Percentiles rank a stretch among this genome's conserved stretches.
Evolutionary conservation across 2,329 filamentous ascomycete genomes (phyloP).

Genomic region (Calcarisporium arbuscula): DNA sequence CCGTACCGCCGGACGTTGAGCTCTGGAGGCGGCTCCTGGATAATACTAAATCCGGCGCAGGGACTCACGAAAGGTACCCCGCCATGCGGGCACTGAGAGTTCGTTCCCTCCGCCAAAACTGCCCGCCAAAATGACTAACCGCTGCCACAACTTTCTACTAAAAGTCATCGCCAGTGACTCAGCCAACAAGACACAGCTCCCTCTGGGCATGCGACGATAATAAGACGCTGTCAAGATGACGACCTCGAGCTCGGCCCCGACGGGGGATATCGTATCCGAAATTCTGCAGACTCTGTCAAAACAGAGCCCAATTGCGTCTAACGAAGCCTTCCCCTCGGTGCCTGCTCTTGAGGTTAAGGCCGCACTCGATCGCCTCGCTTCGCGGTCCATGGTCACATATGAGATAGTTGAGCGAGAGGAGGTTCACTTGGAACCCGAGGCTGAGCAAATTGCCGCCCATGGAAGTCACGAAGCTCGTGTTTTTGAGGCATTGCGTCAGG

Average conservation of each 20-base stretch:
- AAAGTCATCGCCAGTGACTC: conserved; percentile 6
- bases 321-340: conserved; percentile 60
- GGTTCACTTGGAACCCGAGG: conserved; percentile 68
- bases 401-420: conserved; percentile 77
- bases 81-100: too few relatives aligned
- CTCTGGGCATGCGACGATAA: too few relatives aligned
- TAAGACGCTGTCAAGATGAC: conserved; percentile 38
- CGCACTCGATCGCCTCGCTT: conserved; percentile 77
- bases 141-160: conserved; percentile 1
- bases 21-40: too few relatives aligned
- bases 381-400: conserved; percentile 81
- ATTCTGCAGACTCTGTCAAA: conserved; percentile 61
- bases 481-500: conserved; percentile 65
- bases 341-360: conserved; percentile 71
- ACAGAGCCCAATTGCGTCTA: conserved; percentile 59
- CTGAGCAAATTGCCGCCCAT: conserved; percentile 62
- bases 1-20: too few relatives aligned
- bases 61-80: too few relatives aligned
- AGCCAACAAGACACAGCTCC: too few relatives aligned
- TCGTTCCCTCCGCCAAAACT: too few relatives aligned
- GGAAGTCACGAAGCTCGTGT: conserved; percentile 80
- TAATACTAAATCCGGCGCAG: too few relatives aligned
- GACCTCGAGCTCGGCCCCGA: conserved; percentile 23
- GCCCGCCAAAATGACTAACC: not conserved
- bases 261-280: conserved; percentile 54